Evolutionary conservation across 805 yeast species (phyloP).

Genomic region (Saccharomycodes ludwigii): DNA sequence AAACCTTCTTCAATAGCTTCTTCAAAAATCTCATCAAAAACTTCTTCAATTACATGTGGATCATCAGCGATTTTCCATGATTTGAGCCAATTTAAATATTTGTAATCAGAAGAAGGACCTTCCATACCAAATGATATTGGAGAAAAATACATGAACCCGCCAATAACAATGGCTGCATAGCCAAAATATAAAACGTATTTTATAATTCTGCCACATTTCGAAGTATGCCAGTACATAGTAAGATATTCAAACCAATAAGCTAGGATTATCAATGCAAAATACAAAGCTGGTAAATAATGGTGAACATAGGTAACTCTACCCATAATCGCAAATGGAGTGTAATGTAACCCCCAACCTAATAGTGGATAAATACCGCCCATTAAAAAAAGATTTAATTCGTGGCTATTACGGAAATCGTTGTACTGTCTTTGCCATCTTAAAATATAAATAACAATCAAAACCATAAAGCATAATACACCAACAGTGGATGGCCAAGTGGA

Average conservation of each 20-base stretch:
- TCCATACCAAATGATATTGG: constrained; percentile 59
- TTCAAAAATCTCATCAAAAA: background rate
- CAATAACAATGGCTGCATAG: constrained; percentile 32
- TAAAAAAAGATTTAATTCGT: constrained; percentile 38
- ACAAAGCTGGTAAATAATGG: constrained; percentile 75
- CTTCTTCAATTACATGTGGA: constrained; percentile 5
- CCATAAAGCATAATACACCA: constrained; percentile 45
- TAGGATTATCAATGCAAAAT: constrained; percentile 53
- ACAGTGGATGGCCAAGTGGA: constrained; percentile 66
- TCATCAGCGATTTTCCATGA: constrained; percentile 32
- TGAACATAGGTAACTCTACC: constrained; percentile 80
- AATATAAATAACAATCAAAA: constrained; percentile 31
- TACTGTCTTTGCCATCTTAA: constrained; percentile 79
- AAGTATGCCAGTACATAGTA: constrained; percentile 21
- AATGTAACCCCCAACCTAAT: constrained; percentile 74
- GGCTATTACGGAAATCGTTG: constrained; percentile 40
- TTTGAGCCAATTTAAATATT: constrained; percentile 35
- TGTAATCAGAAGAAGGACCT: constrained; percentile 29
- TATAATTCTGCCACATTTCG: constrained; percentile 15
- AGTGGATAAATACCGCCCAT: constrained; percentile 72
- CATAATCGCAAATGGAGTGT: constrained; percentile 65
- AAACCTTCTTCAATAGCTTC: background rate
- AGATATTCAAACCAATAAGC: constrained; percentile 41
- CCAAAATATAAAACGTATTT: constrained; percentile 26
- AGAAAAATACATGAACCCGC: constrained; percentile 46